Evolutionary conservation across 208 protist species (phyloP).

Genomic region (Leptomonas seymouri): DNA sequence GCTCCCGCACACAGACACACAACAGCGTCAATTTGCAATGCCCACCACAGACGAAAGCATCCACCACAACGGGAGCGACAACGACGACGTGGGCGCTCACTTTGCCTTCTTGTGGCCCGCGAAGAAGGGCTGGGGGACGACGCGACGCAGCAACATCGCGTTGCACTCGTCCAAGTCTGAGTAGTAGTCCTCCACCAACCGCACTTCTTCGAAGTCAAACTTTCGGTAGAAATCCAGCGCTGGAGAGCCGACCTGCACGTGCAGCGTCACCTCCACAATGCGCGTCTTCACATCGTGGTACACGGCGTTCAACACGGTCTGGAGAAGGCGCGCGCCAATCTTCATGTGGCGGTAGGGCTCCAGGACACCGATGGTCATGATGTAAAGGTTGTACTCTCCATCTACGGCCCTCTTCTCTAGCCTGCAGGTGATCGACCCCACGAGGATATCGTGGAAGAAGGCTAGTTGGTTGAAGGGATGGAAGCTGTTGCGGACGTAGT

Average conservation of each 20-base stretch:
- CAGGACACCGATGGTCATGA: constrained; percentile 94
- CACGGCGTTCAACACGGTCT: constrained; percentile 56
- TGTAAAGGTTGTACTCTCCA: constrained; percentile 77
- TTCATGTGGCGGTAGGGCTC: constrained; percentile 89
- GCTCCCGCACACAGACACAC: too few species aligned
- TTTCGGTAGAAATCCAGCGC: constrained; percentile 86
- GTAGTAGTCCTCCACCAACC: constrained; percentile 75
- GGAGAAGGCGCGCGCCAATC: constrained; percentile 80
- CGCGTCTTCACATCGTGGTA: constrained; percentile 51
- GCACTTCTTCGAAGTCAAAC: constrained; percentile 70
- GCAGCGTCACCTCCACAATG: constrained; percentile 68
- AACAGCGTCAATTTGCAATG: too few species aligned
- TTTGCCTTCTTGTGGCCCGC: constrained; percentile 49
- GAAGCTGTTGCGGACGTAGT: constrained; percentile 58
- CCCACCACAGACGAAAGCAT: too few species aligned
- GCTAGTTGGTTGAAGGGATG: constrained; percentile 80
- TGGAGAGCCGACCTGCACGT: constrained; percentile 86
- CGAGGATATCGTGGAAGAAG: constrained; percentile 90
- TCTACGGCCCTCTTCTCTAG: constrained; percentile 68
- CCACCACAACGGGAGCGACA: too few species aligned
- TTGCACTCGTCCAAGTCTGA: constrained; percentile 81
- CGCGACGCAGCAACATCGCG: constrained; percentile 64
- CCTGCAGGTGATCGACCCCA: constrained; percentile 91
- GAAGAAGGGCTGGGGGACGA: constrained; percentile 59
- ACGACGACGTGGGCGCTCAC: not conserved